phyloP scores from a whole-genome alignment of 345 rosid species.

The Sisymbrium irio region DNA sequence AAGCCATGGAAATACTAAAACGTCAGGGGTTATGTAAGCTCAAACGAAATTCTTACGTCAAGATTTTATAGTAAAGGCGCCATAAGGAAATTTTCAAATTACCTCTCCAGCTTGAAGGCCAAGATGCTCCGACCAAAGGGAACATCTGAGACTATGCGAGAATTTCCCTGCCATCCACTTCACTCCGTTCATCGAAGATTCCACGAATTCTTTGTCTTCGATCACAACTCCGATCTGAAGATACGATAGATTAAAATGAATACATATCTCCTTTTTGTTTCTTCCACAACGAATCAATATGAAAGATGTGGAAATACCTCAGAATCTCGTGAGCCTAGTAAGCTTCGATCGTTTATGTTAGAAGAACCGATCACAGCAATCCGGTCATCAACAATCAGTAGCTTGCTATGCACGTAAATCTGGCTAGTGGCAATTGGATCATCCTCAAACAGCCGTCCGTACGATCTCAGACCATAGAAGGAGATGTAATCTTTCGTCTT shows the following conservation, averaged over 20 bases:
- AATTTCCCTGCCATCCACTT: slow-evolving; percentile 88
- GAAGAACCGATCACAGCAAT: slow-evolving; percentile 74
- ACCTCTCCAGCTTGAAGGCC: slow-evolving; percentile 75
- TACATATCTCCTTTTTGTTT: not conserved
- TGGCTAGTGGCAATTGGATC: slow-evolving; percentile 90
- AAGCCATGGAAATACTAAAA: not conserved
- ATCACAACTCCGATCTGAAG: slow-evolving; percentile 77
- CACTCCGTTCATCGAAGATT: slow-evolving; percentile 70
- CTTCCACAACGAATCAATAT: not conserved
- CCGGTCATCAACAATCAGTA: slow-evolving; percentile 80
- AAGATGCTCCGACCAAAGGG: slow-evolving; percentile 88
- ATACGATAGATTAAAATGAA: slow-evolving; percentile 6
- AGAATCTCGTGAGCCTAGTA: slow-evolving; percentile 93
- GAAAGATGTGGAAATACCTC: slow-evolving; percentile 51
- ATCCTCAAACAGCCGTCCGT: slow-evolving; percentile 59
- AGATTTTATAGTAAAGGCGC: not conserved
- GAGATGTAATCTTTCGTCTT: slow-evolving; percentile 75
- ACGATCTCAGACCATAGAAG: slow-evolving; percentile 76
- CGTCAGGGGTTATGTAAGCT: not conserved
- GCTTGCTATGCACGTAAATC: slow-evolving; percentile 94
- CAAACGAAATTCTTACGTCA: not conserved
- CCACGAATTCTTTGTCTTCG: slow-evolving; percentile 80
- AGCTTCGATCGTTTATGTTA: slow-evolving; percentile 83
- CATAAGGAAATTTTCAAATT: not conserved
- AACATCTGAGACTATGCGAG: slow-evolving; percentile 65